These are phyloP conservation scores for Acacia pycnantha DNA, from an alignment of 331 rosid species.

Conservation along the genomic window DNA sequence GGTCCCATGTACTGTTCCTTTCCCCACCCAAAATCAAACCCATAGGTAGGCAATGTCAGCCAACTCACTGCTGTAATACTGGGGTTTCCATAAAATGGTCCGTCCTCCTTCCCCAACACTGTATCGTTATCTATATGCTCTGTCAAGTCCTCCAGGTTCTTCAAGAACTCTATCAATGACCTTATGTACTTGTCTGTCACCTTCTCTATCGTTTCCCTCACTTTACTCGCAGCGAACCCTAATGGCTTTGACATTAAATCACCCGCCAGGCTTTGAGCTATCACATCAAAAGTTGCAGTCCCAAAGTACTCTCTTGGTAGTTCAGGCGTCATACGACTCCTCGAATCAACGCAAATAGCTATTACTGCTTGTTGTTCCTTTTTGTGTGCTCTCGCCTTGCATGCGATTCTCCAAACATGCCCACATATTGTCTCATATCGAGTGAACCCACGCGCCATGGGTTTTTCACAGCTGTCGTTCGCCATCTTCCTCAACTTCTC, in stretches of 20 bases:
- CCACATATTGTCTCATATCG: conserved; percentile 47
- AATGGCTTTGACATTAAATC: conserved; percentile 52
- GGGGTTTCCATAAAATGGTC: conserved; percentile 59
- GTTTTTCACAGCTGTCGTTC: conserved; percentile 19
- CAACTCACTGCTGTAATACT: conserved; percentile 52
- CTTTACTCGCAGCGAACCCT: conserved; percentile 51
- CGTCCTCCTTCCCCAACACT: conserved; percentile 14
- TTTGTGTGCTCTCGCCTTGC: conserved; percentile 49
- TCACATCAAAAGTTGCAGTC: conserved; percentile 48
- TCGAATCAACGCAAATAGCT: conserved; percentile 42
- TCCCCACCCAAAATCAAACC: conserved; percentile 73
- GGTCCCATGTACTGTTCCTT: conserved; percentile 60
- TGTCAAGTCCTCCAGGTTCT: conserved; percentile 43
- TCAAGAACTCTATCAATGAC: conserved; percentile 44
- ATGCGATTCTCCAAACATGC: conserved; percentile 59
- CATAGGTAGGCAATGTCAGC: conserved; percentile 53
- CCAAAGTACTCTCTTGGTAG: conserved; percentile 56
- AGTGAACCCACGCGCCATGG: conserved; percentile 17
- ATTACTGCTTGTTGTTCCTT: conserved; percentile 43
- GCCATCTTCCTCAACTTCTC: conserved; percentile 39
- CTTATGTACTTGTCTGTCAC: conserved; percentile 42
- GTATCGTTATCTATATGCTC: conserved; percentile 33
- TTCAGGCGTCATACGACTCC: conserved; percentile 48
- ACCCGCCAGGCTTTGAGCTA: conserved; percentile 39
- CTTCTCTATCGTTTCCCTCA: conserved; percentile 55